These are phyloP conservation scores for Malus hybrid DNA, from an alignment of 331 rosid species.

Conservation along the genomic window DNA sequence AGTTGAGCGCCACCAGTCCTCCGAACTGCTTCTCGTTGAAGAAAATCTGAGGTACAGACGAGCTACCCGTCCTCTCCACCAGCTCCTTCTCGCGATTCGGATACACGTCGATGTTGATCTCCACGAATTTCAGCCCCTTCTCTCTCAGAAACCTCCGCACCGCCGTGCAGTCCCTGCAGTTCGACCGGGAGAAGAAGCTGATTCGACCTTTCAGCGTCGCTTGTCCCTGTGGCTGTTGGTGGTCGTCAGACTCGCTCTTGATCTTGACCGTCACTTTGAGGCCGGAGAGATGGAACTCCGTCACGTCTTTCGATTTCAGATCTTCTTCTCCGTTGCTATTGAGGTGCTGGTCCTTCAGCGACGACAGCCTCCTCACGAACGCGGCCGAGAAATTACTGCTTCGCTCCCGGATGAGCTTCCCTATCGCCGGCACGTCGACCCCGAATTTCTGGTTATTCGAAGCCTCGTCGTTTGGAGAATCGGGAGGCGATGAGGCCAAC, in stretches of 20 bases:
- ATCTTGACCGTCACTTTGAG: slow-evolving; percentile 49
- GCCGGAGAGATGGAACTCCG: slow-evolving; percentile 63
- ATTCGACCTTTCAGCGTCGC: slow-evolving; percentile 31
- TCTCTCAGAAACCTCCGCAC: slow-evolving; percentile 56
- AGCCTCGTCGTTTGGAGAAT: neutral
- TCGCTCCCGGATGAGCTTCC: slow-evolving; percentile 52
- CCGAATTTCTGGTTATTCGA: neutral
- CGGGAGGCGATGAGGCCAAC: neutral
- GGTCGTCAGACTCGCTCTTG: slow-evolving; percentile 15
- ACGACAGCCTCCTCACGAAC: slow-evolving; percentile 40
- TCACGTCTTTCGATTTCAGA: slow-evolving; percentile 16
- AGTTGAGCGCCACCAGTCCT: too few relatives aligned
- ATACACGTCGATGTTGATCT: too few relatives aligned
- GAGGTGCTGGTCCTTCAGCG: slow-evolving; percentile 28
- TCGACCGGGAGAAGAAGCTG: slow-evolving; percentile 76
- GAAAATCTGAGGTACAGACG: too few relatives aligned
- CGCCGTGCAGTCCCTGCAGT: slow-evolving; percentile 75
- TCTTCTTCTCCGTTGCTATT: neutral
- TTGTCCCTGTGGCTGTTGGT: neutral
- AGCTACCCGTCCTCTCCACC: too few relatives aligned
- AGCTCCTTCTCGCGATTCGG: too few relatives aligned
- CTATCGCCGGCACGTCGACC: slow-evolving; percentile 43
- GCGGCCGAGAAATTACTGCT: slow-evolving; percentile 55
- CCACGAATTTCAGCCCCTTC: slow-evolving; percentile 10
- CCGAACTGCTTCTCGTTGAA: too few relatives aligned